Evolutionary conservation across 306 rosid genomes (phyloP).

Genomic region (Mimosa pudica): DNA sequence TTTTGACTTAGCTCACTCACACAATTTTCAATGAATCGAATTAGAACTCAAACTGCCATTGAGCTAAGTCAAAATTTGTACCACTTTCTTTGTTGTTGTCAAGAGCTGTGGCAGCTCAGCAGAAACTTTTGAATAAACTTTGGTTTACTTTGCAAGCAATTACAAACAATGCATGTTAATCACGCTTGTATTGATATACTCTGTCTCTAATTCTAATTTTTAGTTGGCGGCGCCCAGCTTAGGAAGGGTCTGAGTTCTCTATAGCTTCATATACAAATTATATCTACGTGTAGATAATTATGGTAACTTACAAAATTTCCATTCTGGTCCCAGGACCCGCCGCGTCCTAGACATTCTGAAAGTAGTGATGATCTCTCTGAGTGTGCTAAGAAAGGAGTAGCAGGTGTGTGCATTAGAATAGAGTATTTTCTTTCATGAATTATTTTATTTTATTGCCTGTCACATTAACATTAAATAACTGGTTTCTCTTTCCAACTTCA

Average conservation of each 20-base stretch:
- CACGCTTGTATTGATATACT: neutral
- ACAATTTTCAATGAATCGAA: too few relatives aligned
- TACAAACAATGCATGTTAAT: constrained; percentile 1
- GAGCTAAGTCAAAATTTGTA: neutral
- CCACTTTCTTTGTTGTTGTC: constrained; percentile 10
- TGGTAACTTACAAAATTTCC: constrained; percentile 33
- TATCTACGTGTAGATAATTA: constrained; percentile 26
- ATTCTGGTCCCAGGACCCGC: constrained; percentile 57
- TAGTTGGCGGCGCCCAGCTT: too few relatives aligned
- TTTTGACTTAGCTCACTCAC: too few relatives aligned
- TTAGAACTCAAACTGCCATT: neutral
- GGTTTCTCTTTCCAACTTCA: constrained; percentile 27
- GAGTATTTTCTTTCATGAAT: constrained; percentile 10
- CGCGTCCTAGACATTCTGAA: constrained; percentile 61
- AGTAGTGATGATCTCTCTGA: constrained; percentile 68
- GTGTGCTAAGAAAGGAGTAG: constrained; percentile 90
- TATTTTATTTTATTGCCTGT: constrained; percentile 3
- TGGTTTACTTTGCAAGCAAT: neutral
- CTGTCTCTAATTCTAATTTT: neutral
- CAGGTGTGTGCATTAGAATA: constrained; percentile 58
- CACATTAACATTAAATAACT: constrained; percentile 19
- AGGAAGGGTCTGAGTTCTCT: neutral
- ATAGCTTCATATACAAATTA: neutral
- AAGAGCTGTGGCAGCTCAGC: constrained; percentile 9
- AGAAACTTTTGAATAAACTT: constrained; percentile 6